These are phyloP conservation scores for Fusarium secorum DNA, from an alignment of 2,329 filamentous ascomycete species.

Conservation along the genomic window DNA sequence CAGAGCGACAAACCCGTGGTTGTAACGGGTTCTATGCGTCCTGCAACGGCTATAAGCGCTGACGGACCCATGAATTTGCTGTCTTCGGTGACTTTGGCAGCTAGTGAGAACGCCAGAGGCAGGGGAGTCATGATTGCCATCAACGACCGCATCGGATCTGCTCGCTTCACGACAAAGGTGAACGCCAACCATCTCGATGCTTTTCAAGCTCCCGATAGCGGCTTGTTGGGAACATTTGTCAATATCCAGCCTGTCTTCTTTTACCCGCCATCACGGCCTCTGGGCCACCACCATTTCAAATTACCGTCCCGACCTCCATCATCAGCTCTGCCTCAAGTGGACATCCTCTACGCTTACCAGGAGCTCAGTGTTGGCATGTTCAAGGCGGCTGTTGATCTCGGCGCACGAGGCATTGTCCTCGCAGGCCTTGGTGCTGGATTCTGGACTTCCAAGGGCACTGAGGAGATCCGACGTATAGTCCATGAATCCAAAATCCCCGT, in stretches of 20 bases:
- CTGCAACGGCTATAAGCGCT: constrained; percentile 67
- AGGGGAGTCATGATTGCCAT: constrained; percentile 67
- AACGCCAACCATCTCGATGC: constrained; percentile 70
- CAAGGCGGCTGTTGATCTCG: constrained; percentile 55
- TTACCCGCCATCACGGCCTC: constrained; percentile 59
- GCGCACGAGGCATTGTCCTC: constrained; percentile 63
- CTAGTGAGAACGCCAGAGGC: constrained; percentile 52
- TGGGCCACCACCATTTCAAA: constrained; percentile 55
- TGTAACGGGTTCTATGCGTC: constrained; percentile 69
- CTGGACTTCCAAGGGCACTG: constrained; percentile 50
- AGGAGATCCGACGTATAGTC: constrained; percentile 54
- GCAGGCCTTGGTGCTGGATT: constrained; percentile 64
- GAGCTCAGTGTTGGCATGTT: constrained; percentile 59
- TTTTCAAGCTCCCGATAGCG: constrained; percentile 65
- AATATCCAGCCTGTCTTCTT: constrained; percentile 68
- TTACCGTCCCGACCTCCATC: constrained; percentile 36
- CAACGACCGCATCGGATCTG: constrained; percentile 66
- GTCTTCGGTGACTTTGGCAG: constrained; percentile 65
- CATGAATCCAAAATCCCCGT: constrained; percentile 57
- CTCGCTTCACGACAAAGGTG: constrained; percentile 68
- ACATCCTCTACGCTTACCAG: constrained; percentile 64
- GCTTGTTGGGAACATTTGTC: constrained; percentile 65
- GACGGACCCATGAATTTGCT: constrained; percentile 70
- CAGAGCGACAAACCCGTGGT: constrained; percentile 66
- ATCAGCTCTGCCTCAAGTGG: constrained; percentile 59